Conservation (phyloP, 208 protist species). For the Trypanosoma cruzi region DNA sequence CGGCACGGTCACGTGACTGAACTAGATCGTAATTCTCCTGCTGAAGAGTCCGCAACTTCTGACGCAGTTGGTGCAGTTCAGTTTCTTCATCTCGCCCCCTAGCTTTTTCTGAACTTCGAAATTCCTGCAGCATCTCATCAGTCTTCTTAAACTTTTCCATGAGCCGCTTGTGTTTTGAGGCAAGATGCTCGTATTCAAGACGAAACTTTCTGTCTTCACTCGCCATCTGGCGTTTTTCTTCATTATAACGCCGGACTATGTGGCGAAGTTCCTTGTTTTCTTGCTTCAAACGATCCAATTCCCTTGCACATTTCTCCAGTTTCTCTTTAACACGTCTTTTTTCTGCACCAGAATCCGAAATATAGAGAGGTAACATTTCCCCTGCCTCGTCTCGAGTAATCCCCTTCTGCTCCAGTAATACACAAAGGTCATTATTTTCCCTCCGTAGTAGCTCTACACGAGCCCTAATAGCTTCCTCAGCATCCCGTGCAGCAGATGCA, state of each 20-base stretch:
- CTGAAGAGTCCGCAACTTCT: slow-evolving; percentile 58
- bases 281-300: slow-evolving; percentile 17
- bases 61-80: slow-evolving; percentile 52
- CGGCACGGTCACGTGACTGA: slow-evolving; percentile 65
- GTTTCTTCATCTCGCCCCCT: slow-evolving; percentile 37
- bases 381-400: neutral
- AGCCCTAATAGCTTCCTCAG: slow-evolving; percentile 17
- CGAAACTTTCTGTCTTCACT: slow-evolving; percentile 69
- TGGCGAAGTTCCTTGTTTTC: slow-evolving; percentile 36
- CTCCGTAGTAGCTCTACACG: slow-evolving; percentile 19
- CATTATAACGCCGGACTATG: slow-evolving; percentile 33
- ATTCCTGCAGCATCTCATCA: slow-evolving; percentile 52
- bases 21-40: slow-evolving; percentile 64
- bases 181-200: slow-evolving; percentile 84
- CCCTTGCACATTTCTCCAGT: slow-evolving; percentile 10
- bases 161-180: slow-evolving; percentile 52
- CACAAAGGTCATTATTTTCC: slow-evolving; percentile 23
- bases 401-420: neutral
- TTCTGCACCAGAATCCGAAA: neutral
- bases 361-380: neutral
- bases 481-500: slow-evolving; percentile 1
- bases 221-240: slow-evolving; percentile 41
- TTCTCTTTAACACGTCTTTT: slow-evolving; percentile 17
- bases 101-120: slow-evolving; percentile 37
- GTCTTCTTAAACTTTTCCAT: slow-evolving; percentile 53